Evolutionary conservation across 108 stramenopile species (phyloP), one percentile per base, ranked within the genome.

Genomic region (Cyclotella kingstonii): DNA sequence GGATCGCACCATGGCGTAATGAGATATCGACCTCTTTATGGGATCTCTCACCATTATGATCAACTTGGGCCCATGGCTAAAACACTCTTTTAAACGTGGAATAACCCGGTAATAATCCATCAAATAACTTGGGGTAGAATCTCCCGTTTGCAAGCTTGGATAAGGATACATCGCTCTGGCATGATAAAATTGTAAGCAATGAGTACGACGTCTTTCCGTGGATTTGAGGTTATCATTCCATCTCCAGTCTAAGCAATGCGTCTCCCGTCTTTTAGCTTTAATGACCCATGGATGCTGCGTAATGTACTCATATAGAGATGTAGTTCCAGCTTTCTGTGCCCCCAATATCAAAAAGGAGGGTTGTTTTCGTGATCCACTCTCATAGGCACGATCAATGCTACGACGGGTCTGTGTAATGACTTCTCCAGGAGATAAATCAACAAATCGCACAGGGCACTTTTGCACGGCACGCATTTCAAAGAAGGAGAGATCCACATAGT

Each of bases 161-260:
- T 93, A 84, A 0, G 35, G 46, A 19, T 77, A 59, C 64, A 97
- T 77, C 17, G 70, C 65, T 25, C 83, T 74, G 12, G 76, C 68
- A 47, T 89, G 68, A 67, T 88, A 97, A 66, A 93, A 99, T 28
- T 80, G 75, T 18, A 86, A 64, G 64, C 89, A 91, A 45, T 77
- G 66, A 35, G 61, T 50, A 33, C 63, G 73, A 59, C 78, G 77
- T 54, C 70, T 47, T 29, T 77, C 66, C 40, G 58, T 68, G 6
- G 78, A 77, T 19, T 58, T 60, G 6, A 82, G 48, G 14, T 62
- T 39, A 3, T 71, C 78, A 30, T 84, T 76, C 95, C 97, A 97
- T 25, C 95, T 70, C 97, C 96, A 97, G 64, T 99, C 96, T 19
- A 98, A 78, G 54, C 90, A 97, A 63, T 98, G 98, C 15, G 98